phyloP scores from a whole-genome alignment of 768 basidiomycete species.

The Pleurotus djamor region DNA sequence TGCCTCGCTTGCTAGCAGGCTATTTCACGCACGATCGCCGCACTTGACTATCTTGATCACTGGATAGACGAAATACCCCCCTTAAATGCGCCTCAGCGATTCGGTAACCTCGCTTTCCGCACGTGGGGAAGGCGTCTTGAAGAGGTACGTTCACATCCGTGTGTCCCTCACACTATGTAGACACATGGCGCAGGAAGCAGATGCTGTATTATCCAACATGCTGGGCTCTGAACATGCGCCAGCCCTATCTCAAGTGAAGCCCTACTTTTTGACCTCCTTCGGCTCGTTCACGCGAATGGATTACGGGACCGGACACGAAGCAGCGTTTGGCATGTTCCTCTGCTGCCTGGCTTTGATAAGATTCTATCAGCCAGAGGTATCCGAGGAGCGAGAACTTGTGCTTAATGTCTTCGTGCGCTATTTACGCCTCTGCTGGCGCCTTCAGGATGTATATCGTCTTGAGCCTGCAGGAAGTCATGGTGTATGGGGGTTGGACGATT shows the following conservation, averaged over 20 bases:
- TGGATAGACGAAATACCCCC: slow-evolving; percentile 88
- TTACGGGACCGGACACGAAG: slow-evolving; percentile 96
- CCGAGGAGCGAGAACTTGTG: slow-evolving; percentile 60
- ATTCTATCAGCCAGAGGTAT: slow-evolving; percentile 52
- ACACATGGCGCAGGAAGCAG: slow-evolving; percentile 43
- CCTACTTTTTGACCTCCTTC: slow-evolving; percentile 81
- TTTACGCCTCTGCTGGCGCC: slow-evolving; percentile 74
- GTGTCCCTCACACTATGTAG: slow-evolving; percentile 3
- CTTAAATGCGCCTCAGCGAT: slow-evolving; percentile 72
- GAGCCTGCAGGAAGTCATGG: slow-evolving; percentile 98
- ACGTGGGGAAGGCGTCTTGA: slow-evolving; percentile 79
- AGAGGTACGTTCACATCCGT: slow-evolving; percentile 45
- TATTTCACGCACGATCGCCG: slow-evolving; percentile 39
- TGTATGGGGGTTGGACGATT: slow-evolving; percentile 97
- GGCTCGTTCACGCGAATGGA: slow-evolving; percentile 91
- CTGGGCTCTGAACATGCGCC: slow-evolving; percentile 41
- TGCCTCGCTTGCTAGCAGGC: slow-evolving; percentile 30
- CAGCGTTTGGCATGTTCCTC: slow-evolving; percentile 81
- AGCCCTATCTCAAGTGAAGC: slow-evolving; percentile 64
- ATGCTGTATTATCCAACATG: slow-evolving; percentile 44
- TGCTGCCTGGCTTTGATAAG: slow-evolving; percentile 69
- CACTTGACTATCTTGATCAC: slow-evolving; percentile 63
- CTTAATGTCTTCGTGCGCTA: slow-evolving; percentile 77
- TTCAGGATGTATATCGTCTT: slow-evolving; percentile 87
- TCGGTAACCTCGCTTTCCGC: slow-evolving; percentile 90